Conservation (phyloP, 2,329 filamentous ascomycete species). For the Ascochyta koolunga region DNA sequence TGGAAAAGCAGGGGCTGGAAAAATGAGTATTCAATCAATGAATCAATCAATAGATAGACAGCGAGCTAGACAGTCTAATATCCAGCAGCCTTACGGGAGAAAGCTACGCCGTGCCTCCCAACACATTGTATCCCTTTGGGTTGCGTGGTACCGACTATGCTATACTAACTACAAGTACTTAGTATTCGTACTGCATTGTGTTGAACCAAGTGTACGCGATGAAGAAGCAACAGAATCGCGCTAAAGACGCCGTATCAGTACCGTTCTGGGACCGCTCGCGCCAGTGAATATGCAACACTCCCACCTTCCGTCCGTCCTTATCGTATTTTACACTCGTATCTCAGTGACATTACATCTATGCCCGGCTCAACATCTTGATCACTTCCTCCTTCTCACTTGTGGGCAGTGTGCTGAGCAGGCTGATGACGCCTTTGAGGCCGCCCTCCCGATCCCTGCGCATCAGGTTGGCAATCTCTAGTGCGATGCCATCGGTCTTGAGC, state of each 20-base stretch:
- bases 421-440: constrained; percentile 83
- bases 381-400: constrained; percentile 87
- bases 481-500: constrained; percentile 77
- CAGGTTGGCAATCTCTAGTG: constrained; percentile 71
- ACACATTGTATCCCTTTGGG: neutral
- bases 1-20: too few relatives aligned
- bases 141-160: too few relatives aligned
- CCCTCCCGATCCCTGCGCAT: constrained; percentile 70
- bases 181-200: too few relatives aligned
- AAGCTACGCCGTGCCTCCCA: constrained; percentile 8
- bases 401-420: constrained; percentile 84
- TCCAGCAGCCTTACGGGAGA: too few relatives aligned
- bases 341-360: constrained; percentile 31
- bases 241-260: neutral
- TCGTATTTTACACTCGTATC: constrained; percentile 7
- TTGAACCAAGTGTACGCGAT: too few relatives aligned
- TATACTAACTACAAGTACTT: too few relatives aligned
- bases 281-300: neutral
- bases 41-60: too few relatives aligned
- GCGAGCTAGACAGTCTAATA: too few relatives aligned
- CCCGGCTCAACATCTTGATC: constrained; percentile 61
- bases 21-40: too few relatives aligned
- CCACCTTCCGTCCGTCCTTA: neutral
- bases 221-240: neutral
- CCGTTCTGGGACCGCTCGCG: neutral